Evolutionary conservation across 2,329 filamentous ascomycete species (phyloP), one percentile per base, ranked within the genome.

Genomic region (Podosphaera aphanis): DNA sequence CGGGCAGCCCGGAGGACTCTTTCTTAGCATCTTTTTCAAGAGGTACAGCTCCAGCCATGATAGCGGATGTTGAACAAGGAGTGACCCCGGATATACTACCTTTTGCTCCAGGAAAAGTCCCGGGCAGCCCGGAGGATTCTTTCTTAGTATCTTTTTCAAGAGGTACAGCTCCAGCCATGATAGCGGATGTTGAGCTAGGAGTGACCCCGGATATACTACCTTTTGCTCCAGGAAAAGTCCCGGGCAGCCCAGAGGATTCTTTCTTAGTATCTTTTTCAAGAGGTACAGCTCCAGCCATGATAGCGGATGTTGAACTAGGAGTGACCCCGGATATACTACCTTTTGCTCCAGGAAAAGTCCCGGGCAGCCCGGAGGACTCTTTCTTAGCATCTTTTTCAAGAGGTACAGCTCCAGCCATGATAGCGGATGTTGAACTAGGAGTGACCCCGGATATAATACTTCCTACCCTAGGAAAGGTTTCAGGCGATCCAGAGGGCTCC

Each of bases 61-160:
- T 70, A 53, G 77, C 76, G 46, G 82, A 86, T 39, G 80, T 79
- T 43, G 82, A 77, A 48, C 72, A 68, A 47, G 83, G 79, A 31
- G 74, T 71, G 48, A 74, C 78, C 44, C 76, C 77, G 53, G 76
- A 82, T 60, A 80, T 71, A 49, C 71, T 68, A 47, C 64, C 63
- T 48, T 57, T 53, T 47, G 82, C 90, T 57, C 74, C 70, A 25
- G 39, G 39, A 42, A 42, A 42, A 11, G 39, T 29, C n/a, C 39
- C 39, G 16, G 39, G 39, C 15, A 42, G 23, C 25, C 18, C n/a
- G 20, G 23, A 15, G 25, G 39, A 41, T 6, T 27, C 37, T 50
- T 48, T 2, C 52, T 45, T 48, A 36, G 48, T 49, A 44, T 44
- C 43, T 50, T 65, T 63, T 58, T 79, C 75, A 49, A 79, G 66